A percentile compares a stretch with the other conserved stretches of the same genome.
Evolutionary conservation across 768 basidiomycete species (phyloP).

Genomic region (Russula dissimulans): DNA sequence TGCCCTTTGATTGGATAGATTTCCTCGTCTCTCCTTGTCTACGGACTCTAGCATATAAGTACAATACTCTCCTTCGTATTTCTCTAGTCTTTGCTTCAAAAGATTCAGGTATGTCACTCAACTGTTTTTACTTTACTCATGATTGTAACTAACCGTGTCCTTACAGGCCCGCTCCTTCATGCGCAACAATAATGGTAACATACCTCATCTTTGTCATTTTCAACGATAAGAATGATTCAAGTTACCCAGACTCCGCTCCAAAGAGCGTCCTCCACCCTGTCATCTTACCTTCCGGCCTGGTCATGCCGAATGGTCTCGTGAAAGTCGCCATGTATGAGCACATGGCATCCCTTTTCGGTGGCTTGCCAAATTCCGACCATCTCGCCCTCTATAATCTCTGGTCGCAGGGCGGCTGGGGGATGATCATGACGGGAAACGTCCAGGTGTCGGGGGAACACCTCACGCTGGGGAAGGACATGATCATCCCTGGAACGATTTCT

Average conservation of each 20-base stretch:
- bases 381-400: constrained; percentile 61
- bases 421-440: constrained; percentile 82
- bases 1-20: too few species aligned
- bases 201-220: neutral
- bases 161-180: neutral
- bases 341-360: constrained; percentile 53
- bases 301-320: constrained; percentile 16
- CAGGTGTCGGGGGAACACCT: constrained; percentile 58
- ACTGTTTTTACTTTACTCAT: too few species aligned
- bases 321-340: constrained; percentile 93
- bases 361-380: constrained; percentile 62
- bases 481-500: constrained; percentile 41
- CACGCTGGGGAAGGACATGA: constrained; percentile 60
- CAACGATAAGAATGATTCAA: neutral
- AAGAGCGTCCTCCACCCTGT: constrained; percentile 4
- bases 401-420: constrained; percentile 74
- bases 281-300: constrained; percentile 11
- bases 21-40: too few species aligned
- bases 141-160: too few species aligned
- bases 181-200: constrained; percentile 5
- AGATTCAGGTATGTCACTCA: too few species aligned
- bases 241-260: neutral
- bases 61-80: too few species aligned
- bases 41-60: too few species aligned
- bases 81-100: too few species aligned